Conservation (phyloP, 441 rosid genomes). For the Viola pubescens region DNA sequence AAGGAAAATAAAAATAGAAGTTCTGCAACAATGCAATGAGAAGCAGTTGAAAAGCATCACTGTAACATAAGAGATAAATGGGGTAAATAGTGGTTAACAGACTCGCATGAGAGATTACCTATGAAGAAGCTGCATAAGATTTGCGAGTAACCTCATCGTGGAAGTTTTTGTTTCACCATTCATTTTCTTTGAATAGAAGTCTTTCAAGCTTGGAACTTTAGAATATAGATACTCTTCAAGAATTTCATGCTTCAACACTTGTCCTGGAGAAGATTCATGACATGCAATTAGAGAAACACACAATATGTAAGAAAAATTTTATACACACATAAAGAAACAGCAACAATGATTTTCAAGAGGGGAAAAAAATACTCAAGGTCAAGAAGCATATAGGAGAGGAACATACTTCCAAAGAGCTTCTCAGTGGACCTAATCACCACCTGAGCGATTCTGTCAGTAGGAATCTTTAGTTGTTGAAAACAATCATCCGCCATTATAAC, state of each 20-base stretch:
- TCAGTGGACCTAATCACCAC: conserved; percentile 74
- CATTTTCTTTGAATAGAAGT: conserved; percentile 36
- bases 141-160: conserved; percentile 44
- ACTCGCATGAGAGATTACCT: conserved; percentile 35
- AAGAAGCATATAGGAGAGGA: conserved; percentile 6
- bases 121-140: conserved; percentile 54
- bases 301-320: background rate
- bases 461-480: conserved; percentile 67
- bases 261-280: conserved; percentile 42
- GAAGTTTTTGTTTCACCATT: conserved; percentile 42
- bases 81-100: background rate
- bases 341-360: conserved; percentile 6
- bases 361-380: background rate
- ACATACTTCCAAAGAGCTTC: conserved; percentile 89
- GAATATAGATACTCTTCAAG: conserved; percentile 48
- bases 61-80: background rate
- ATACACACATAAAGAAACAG: background rate
- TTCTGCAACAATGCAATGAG: background rate
- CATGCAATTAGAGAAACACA: conserved; percentile 14
- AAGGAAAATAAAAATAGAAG: background rate
- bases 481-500: conserved; percentile 84
- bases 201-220: conserved; percentile 85
- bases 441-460: conserved; percentile 55
- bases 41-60: background rate
- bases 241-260: conserved; percentile 73